phyloP scores from a whole-genome alignment of 2,329 filamentous ascomycete species.

The Fusarium nurragi region DNA sequence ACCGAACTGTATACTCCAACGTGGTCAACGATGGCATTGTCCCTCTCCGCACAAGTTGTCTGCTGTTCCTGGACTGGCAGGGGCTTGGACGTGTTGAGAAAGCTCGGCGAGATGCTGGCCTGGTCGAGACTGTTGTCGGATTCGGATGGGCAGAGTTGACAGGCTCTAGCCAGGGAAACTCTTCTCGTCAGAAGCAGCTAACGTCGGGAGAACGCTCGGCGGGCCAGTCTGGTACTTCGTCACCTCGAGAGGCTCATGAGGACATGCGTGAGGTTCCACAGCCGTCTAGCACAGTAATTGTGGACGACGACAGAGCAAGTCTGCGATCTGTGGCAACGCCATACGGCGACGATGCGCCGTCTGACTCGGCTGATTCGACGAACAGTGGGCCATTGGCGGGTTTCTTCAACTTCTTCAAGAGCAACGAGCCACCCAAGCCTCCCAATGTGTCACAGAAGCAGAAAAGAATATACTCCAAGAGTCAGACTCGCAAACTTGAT shows the following conservation, averaged over 20 bases:
- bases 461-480: constrained; percentile 77
- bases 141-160: constrained; percentile 97
- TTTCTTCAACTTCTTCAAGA: constrained; percentile 80
- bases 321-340: constrained; percentile 57
- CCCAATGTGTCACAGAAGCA: constrained; percentile 66
- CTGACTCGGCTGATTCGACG: constrained; percentile 45
- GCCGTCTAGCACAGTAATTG: constrained; percentile 70
- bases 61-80: constrained; percentile 97
- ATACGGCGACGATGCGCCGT: constrained; percentile 39
- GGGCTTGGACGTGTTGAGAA: constrained; percentile 94
- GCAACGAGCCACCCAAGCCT: constrained; percentile 60
- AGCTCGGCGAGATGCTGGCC: constrained; percentile 86
- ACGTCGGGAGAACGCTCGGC: constrained; percentile 48
- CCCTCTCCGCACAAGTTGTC: constrained; percentile 89
- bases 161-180: constrained; percentile 65
- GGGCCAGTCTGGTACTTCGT: constrained; percentile 49
- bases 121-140: constrained; percentile 91
- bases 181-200: constrained; percentile 57
- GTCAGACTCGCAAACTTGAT: constrained; percentile 70
- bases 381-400: constrained; percentile 65
- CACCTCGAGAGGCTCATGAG: constrained; percentile 46
- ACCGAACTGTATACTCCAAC: constrained; percentile 93
- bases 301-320: constrained; percentile 72
- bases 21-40: constrained; percentile 98
- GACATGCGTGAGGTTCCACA: constrained; percentile 72